Conservation (phyloP, 2,329 filamentous ascomycete species). For the Aspergillus pseudonomiae region DNA sequence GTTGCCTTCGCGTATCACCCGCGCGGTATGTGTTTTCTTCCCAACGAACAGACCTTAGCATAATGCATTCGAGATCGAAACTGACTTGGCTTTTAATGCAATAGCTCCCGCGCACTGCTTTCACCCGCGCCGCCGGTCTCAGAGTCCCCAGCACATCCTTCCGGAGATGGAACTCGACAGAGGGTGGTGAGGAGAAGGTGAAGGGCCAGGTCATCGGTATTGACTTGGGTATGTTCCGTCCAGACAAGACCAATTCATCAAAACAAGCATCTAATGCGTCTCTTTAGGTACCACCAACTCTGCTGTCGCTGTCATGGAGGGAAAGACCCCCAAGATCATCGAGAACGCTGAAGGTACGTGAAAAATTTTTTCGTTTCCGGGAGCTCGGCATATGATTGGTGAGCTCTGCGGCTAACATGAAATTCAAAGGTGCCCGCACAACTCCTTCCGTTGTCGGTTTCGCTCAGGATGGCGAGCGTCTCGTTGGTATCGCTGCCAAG, state of each 20-base stretch:
- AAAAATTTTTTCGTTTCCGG: constrained; percentile 20
- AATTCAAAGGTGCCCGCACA: constrained; percentile 72
- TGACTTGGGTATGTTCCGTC: constrained; percentile 73
- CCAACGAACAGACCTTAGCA: neutral
- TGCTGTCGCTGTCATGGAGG: constrained; percentile 96
- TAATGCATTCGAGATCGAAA: constrained; percentile 9
- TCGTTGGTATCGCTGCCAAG: constrained; percentile 97
- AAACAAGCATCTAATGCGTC: constrained; percentile 19
- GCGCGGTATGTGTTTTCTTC: constrained; percentile 66
- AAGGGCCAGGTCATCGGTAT: constrained; percentile 97
- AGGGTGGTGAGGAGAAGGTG: constrained; percentile 74
- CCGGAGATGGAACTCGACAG: constrained; percentile 56
- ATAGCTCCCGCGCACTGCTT: constrained; percentile 77
- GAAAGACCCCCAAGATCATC: constrained; percentile 92
- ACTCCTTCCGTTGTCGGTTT: constrained; percentile 96
- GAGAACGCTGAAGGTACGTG: constrained; percentile 89
- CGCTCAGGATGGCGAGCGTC: constrained; percentile 89
- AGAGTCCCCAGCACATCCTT: constrained; percentile 75
- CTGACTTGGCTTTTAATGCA: constrained; percentile 19
- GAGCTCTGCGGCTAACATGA: constrained; percentile 19
- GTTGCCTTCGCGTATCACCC: constrained; percentile 71
- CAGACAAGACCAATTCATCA: neutral
- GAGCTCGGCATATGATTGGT: neutral
- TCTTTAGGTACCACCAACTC: constrained; percentile 85
- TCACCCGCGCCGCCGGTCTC: constrained; percentile 68